phyloP scores from a whole-genome alignment of 2,329 filamentous ascomycete species.

The Colletotrichum filicis region DNA sequence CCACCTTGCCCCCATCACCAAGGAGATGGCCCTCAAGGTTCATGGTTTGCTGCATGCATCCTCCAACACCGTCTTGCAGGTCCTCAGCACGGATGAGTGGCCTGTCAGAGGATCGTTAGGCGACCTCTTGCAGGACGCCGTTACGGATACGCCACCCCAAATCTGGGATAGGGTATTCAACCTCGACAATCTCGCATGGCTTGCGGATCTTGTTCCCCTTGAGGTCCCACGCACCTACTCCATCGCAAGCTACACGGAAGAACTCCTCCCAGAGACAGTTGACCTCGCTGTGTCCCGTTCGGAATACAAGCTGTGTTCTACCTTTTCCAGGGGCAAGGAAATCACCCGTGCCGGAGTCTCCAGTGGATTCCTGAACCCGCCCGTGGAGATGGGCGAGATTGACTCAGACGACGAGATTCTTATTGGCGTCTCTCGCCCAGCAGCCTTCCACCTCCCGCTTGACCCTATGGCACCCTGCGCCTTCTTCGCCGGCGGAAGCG shows the following conservation, averaged over 20 bases:
- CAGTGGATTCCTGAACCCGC: conserved; percentile 64
- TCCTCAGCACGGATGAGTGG: conserved; percentile 62
- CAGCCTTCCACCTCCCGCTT: conserved; percentile 62
- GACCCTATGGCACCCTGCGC: conserved; percentile 62
- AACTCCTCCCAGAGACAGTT: conserved; percentile 61
- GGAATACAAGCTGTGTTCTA: conserved; percentile 59
- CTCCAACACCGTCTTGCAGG: conserved; percentile 59
- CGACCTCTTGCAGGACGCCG: conserved; percentile 59
- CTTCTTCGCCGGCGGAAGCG: conserved; percentile 64
- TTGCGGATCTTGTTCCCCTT: conserved; percentile 56
- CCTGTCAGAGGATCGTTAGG: conserved; percentile 61
- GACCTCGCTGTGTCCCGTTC: conserved; percentile 63
- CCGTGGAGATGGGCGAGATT: conserved; percentile 48
- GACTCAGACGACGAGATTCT: conserved; percentile 59
- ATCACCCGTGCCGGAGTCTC: conserved; percentile 57
- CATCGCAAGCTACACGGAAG: conserved; percentile 61
- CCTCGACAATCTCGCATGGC: conserved; percentile 56
- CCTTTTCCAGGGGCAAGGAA: conserved; percentile 47
- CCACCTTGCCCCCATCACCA: conserved; percentile 62
- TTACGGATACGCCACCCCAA: conserved; percentile 57
- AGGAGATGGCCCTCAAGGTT: conserved; percentile 59
- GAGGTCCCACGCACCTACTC: conserved; percentile 65
- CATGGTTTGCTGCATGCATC: conserved; percentile 60
- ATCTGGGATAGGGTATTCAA: conserved; percentile 64
- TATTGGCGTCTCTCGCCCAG: conserved; percentile 61